These are phyloP conservation scores for Pleurotus pulmonarius DNA, from an alignment of 768 basidiomycete genomes.

Conservation along the genomic window DNA sequence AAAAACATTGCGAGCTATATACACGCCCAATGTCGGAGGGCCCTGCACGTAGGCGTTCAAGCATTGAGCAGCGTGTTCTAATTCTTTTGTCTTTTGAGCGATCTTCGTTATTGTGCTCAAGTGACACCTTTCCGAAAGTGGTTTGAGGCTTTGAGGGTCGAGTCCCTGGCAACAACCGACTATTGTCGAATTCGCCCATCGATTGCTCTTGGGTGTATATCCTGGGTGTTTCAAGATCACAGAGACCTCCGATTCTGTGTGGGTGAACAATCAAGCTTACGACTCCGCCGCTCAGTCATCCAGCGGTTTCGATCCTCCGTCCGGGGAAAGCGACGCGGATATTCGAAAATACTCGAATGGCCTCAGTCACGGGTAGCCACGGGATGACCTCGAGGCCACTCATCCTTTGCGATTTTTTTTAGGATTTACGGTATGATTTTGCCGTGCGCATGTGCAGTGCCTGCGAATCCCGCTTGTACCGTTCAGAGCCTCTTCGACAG, in stretches of 20 bases:
- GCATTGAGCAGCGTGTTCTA: neutral
- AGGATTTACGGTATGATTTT: neutral
- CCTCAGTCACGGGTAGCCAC: neutral
- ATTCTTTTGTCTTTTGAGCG: neutral
- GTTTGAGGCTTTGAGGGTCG: neutral
- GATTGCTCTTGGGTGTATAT: too few species aligned
- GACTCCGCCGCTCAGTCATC: too few species aligned
- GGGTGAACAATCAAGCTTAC: too few species aligned
- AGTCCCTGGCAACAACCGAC: neutral
- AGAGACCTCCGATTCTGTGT: too few species aligned
- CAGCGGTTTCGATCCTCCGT: too few species aligned
- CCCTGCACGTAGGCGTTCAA: neutral
- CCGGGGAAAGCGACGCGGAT: too few species aligned
- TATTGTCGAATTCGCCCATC: too few species aligned
- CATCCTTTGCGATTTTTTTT: neutral
- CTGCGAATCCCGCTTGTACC: neutral
- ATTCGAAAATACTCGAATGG: too few species aligned
- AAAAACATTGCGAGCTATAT: neutral
- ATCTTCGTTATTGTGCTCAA: neutral
- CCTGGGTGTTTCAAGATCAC: too few species aligned
- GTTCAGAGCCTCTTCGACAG: conserved; percentile 3
- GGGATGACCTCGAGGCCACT: too few species aligned
- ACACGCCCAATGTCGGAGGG: neutral
- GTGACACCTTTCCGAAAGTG: neutral
- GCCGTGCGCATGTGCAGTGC: neutral